These are phyloP conservation scores for Gossypium rotundifolium DNA, from an alignment of 345 rosid species.

Conservation along the genomic window DNA sequence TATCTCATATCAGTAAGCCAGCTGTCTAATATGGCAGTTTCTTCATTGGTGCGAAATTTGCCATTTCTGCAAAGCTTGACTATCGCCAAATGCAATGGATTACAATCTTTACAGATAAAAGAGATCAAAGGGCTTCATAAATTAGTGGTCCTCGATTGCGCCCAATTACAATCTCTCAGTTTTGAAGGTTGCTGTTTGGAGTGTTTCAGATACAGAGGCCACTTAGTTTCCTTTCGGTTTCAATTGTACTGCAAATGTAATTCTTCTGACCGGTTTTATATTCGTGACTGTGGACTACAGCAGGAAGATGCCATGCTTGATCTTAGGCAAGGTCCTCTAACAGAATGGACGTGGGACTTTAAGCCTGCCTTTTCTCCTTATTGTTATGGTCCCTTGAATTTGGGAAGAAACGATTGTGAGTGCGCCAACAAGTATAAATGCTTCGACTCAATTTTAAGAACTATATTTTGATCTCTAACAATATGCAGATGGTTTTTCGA, in stretches of 20 bases:
- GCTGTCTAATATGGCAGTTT: neutral
- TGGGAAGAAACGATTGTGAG: too few relatives aligned
- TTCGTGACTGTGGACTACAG: neutral
- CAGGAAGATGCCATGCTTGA: neutral
- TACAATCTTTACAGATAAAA: neutral
- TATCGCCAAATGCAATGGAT: neutral
- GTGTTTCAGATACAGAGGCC: neutral
- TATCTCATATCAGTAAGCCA: neutral
- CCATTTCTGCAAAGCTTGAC: neutral
- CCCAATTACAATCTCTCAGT: neutral
- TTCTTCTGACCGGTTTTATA: neutral
- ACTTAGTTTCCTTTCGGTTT: neutral
- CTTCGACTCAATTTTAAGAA: neutral
- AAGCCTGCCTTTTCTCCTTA: too few relatives aligned
- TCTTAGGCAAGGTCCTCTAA: neutral
- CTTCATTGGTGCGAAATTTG: neutral
- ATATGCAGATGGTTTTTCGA: neutral
- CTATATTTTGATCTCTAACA: neutral
- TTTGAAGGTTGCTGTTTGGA: neutral
- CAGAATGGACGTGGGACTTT: neutral
- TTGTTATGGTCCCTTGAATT: too few relatives aligned
- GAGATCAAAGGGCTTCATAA: neutral
- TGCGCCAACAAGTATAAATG: neutral
- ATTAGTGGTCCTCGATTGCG: neutral
- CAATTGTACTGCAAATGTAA: neutral